Conservation (phyloP, 306 rosid genomes). For the Dalbergia cultrata region DNA sequence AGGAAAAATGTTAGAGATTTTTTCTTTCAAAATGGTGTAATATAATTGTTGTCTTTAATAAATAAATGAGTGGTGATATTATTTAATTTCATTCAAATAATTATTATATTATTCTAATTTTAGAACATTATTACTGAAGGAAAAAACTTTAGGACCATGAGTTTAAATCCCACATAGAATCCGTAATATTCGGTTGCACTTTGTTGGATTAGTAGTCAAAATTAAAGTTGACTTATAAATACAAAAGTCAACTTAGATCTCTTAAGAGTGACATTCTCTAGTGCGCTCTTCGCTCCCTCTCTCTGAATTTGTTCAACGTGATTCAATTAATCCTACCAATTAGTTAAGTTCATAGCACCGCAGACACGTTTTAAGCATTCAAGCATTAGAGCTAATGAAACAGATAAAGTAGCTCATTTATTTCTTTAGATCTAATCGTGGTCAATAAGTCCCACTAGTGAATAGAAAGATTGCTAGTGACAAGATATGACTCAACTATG, state of each 20-base stretch:
- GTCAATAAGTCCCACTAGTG: background rate
- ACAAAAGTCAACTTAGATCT: background rate
- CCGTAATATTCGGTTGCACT: too few relatives aligned
- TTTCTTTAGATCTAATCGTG: background rate
- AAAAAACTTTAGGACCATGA: background rate
- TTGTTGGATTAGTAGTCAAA: background rate
- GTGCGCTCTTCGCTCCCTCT: background rate
- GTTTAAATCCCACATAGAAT: background rate
- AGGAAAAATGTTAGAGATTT: too few relatives aligned
- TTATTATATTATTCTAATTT: too few relatives aligned
- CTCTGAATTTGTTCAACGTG: background rate
- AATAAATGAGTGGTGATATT: too few relatives aligned
- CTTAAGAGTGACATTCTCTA: conserved; percentile 1
- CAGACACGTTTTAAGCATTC: background rate
- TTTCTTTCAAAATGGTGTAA: too few relatives aligned
- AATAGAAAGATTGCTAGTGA: background rate
- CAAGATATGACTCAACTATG: background rate
- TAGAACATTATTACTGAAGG: too few relatives aligned
- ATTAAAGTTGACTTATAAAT: background rate
- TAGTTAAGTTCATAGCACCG: conserved; percentile 1
- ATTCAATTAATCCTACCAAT: background rate
- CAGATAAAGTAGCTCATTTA: background rate
- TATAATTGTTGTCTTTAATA: too few relatives aligned
- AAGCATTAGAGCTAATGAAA: background rate
- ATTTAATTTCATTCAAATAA: too few relatives aligned